Evolutionary conservation across 139 green algal genomes (phyloP), one percentile per base, ranked within the genome.

Genomic region (Nannochloris sp.): DNA sequence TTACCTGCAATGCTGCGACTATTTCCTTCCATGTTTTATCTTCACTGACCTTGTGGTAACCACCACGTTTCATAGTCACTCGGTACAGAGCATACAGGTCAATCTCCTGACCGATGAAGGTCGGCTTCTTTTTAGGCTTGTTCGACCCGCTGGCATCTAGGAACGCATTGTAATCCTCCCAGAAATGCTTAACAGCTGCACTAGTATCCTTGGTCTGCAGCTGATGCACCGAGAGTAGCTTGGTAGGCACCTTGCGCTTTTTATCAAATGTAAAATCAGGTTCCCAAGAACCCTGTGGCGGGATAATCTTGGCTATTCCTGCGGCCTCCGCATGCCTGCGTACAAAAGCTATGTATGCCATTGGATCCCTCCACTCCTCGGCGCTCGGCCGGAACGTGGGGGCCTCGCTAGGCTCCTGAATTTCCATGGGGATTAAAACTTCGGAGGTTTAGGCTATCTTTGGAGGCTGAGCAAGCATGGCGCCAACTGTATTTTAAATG

Each of bases 191-290:
- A 38, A 72, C 66, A 4, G 65, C 64, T 29, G 34, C 29, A 37
- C 37, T 42, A 9, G 38, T 60, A 33, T 63, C 30, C 14, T 79
- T 79, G 8, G 80, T 38, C 65, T 91, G 81, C 54, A 97, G 79
- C 74, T 95, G 74, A 61, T 96, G 76, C 23, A 97, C 77, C 2
- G 72, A 70, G 73, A 96, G 90, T 19, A 91, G 64, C 1, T 81
- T 75, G 5, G 85, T 95, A 4, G 71, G 60, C 69, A 96, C 92
- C 32, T 63, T 65, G 30, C 89, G 82, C 2, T 60, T 14, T 8
- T 60, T 66, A 76, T 91, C 66, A 3, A 95, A 60, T 9, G 76
- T 73, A 60, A 86, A 93, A 0, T 74, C 79, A 8, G 81, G 78
- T 9, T 71, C 55, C 82, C 82, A 96, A n/a, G n/a, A n/a, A 31